A percentile compares a stretch with the other conserved stretches of the same genome.
Conservation (phyloP, 441 rosid genomes). For the Gossypium schwendimanii region DNA sequence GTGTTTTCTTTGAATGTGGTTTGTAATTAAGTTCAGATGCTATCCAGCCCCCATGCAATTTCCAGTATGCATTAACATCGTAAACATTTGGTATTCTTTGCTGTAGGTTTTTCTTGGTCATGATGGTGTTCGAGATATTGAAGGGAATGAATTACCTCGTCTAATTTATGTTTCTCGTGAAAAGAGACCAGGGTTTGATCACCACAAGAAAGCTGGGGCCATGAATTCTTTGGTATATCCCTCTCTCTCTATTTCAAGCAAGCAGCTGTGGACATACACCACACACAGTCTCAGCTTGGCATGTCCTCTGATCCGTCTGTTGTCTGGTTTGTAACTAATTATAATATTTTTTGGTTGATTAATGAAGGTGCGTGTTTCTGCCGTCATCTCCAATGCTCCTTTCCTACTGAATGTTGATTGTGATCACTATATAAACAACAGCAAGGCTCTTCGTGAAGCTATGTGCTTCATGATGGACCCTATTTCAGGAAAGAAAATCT, state of each 20-base stretch:
- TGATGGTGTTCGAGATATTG: slow-evolving; percentile 69
- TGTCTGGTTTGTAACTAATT: slow-evolving; percentile 9
- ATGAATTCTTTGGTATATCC: slow-evolving; percentile 79
- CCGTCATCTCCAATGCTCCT: slow-evolving; percentile 82
- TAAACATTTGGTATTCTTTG: not conserved
- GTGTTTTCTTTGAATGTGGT: slow-evolving; percentile 7
- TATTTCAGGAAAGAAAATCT: slow-evolving; percentile 71
- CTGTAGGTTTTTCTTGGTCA: slow-evolving; percentile 82
- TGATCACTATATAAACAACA: slow-evolving; percentile 89
- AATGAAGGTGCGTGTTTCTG: slow-evolving; percentile 74
- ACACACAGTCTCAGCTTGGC: not conserved
- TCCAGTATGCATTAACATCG: not conserved
- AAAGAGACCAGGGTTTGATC: slow-evolving; percentile 93
- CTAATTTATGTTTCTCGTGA: slow-evolving; percentile 93
- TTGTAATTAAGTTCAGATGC: not conserved
- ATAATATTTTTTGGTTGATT: slow-evolving; percentile 16
- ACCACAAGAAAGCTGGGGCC: slow-evolving; percentile 97
- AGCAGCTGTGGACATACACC: not conserved
- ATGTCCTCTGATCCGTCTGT: slow-evolving; percentile 2
- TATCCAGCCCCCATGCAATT: not conserved
- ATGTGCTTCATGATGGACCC: slow-evolving; percentile 99
- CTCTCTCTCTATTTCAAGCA: not conserved
- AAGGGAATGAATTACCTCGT: slow-evolving; percentile 81
- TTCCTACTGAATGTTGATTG: slow-evolving; percentile 88
- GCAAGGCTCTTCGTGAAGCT: slow-evolving; percentile 89